Conservation (phyloP, 768 basidiomycete species). For the Amanita rubescens region DNA sequence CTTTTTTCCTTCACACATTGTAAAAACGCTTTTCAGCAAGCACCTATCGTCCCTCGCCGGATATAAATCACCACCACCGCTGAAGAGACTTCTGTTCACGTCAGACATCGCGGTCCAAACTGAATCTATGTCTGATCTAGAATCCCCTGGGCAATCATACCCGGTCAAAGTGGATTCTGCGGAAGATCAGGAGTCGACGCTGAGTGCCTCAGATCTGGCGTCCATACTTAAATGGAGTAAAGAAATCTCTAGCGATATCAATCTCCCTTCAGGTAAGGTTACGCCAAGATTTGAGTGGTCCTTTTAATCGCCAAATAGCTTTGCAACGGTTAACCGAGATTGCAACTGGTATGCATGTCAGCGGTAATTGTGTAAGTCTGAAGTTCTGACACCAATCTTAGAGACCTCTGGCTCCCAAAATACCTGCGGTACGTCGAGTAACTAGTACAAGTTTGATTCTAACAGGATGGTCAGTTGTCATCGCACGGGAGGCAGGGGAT, state of each 20-base stretch:
- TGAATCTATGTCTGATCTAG: slow-evolving; percentile 27
- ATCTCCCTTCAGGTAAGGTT: slow-evolving; percentile 47
- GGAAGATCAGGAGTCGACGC: slow-evolving; percentile 49
- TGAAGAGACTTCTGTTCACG: slow-evolving; percentile 50
- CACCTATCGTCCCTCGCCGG: slow-evolving; percentile 42
- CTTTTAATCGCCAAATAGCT: slow-evolving; percentile 25
- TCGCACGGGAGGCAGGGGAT: slow-evolving; percentile 63
- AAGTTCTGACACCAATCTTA: slow-evolving; percentile 16
- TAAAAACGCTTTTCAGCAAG: slow-evolving; percentile 26
- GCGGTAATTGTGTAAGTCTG: not conserved
- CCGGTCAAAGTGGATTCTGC: slow-evolving; percentile 26
- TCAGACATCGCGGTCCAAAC: slow-evolving; percentile 63
- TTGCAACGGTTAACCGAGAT: slow-evolving; percentile 67
- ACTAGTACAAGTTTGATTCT: not conserved
- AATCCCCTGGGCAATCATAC: slow-evolving; percentile 20
- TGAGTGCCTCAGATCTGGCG: slow-evolving; percentile 54
- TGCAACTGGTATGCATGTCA: slow-evolving; percentile 42
- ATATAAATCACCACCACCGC: slow-evolving; percentile 35
- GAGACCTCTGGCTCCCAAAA: slow-evolving; percentile 62
- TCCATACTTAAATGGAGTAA: slow-evolving; percentile 71
- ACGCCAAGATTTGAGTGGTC: not conserved
- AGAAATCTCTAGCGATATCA: slow-evolving; percentile 68
- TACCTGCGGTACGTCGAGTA: slow-evolving; percentile 39
- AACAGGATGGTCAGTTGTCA: slow-evolving; percentile 37
- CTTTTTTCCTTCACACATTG: not conserved